Conservation (phyloP, 2,329 filamentous ascomycete species). For the Pseudogymnoascus sp. region DNA sequence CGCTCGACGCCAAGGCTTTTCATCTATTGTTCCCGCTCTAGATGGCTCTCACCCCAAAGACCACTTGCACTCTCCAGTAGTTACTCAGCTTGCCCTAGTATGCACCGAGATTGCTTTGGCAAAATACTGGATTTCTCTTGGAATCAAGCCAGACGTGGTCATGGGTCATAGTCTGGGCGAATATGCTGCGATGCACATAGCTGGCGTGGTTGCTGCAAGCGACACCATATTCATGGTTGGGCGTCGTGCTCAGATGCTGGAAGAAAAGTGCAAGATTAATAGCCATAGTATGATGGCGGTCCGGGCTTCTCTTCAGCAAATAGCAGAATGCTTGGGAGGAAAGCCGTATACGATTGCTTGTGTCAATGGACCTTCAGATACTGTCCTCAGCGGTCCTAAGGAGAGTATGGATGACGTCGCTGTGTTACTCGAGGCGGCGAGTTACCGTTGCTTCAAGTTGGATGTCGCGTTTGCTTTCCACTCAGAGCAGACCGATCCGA, state of each 20-base stretch:
- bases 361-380: constrained; percentile 67
- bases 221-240: constrained; percentile 67
- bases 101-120: constrained; percentile 48
- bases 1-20: constrained; percentile 20
- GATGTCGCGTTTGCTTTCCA: constrained; percentile 60
- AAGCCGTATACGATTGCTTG: constrained; percentile 48
- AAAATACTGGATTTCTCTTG: constrained; percentile 46
- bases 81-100: constrained; percentile 44
- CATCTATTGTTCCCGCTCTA: constrained; percentile 32
- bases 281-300: constrained; percentile 61
- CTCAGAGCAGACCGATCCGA: constrained; percentile 54
- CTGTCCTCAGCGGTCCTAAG: constrained; percentile 56
- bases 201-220: constrained; percentile 60
- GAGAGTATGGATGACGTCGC: constrained; percentile 47
- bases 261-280: constrained; percentile 55
- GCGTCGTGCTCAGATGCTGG: constrained; percentile 54
- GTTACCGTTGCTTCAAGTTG: constrained; percentile 52
- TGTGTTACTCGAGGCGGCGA: constrained; percentile 37
- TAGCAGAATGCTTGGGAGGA: constrained; percentile 37
- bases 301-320: constrained; percentile 37
- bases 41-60: constrained; percentile 34
- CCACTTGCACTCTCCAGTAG: constrained; percentile 39
- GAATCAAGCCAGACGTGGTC: constrained; percentile 45
- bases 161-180: constrained; percentile 61
- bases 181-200: constrained; percentile 62